Evolutionary conservation across 805 yeast genomes (phyloP).

Genomic region (Kodamaea hsintzibuensis): DNA sequence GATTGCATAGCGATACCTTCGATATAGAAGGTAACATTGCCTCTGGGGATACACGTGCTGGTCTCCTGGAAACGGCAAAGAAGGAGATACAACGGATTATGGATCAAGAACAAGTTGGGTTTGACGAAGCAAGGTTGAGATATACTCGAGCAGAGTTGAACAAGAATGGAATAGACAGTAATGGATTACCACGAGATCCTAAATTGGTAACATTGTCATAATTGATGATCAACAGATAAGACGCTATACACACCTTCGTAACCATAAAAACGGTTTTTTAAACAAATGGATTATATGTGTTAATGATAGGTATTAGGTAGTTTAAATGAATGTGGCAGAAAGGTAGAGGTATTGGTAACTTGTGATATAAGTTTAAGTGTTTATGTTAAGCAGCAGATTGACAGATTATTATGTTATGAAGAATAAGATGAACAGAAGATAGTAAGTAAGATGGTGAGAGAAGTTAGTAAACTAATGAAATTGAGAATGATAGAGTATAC

Average conservation of each 20-base stretch:
- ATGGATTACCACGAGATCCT: conserved; percentile 22
- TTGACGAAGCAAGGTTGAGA: conserved; percentile 68
- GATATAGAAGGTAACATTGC: conserved; percentile 46
- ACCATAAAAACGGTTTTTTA: background rate
- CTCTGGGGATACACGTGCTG: conserved; percentile 57
- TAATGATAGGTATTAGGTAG: too few species aligned
- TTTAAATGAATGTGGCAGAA: too few species aligned
- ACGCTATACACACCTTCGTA: background rate
- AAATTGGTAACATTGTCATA: conserved; percentile 19
- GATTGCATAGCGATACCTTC: conserved; percentile 60
- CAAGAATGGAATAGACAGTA: conserved; percentile 17
- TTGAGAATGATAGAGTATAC: too few species aligned
- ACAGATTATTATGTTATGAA: too few species aligned
- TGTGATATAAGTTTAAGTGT: too few species aligned
- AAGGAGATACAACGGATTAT: conserved; percentile 52
- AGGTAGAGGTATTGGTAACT: too few species aligned
- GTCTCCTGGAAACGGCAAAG: conserved; percentile 59
- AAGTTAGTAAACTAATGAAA: too few species aligned
- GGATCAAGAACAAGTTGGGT: conserved; percentile 48
- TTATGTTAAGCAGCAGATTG: too few species aligned
- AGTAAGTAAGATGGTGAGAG: too few species aligned
- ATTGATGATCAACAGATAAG: background rate
- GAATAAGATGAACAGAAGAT: too few species aligned
- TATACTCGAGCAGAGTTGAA: conserved; percentile 49
- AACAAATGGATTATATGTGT: too few species aligned